Base-by-base conservation (phyloP, 208 protist species). In the Porcisia deanei region DNA sequence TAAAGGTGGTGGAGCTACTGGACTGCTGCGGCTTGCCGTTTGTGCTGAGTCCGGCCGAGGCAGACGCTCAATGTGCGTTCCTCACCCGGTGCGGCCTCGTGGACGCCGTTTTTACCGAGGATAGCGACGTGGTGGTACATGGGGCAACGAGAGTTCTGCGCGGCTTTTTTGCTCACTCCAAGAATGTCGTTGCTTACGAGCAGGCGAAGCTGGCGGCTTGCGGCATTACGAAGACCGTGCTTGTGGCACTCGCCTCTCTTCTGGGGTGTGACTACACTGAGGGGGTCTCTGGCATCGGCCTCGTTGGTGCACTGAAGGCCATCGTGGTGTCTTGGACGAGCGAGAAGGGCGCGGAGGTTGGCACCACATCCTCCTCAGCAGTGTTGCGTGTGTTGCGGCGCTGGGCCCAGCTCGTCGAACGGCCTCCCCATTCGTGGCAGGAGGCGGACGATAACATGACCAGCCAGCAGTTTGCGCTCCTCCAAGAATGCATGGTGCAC, bases 181-280 rank as follows among this genome's bases (percentile, higher is more conserved):
- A 88, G 75, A 76, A 88, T 59, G 92, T 93, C 25, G 89, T 97
- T 22, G 85, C 75, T 37, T 97, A 92, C 80, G 69, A 68, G 12
- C 85, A 89, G 71, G 57, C 73, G 7, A 88, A 97, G 45, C 78
- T 97, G 45, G 34, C 71, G 49, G 73, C 86, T 41, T 91, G 94
- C 52, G 94, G 93, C 16, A 75, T 99, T 0, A 87, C 88, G 49
- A 93, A 97, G 55, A 75, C 69, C 8, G 85, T 95, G 47, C 85
- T 99, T 14, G 91, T 99, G 5, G 78, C 89, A 2, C 82, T 99
- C 10, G 97, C 96, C 12, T 81, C 96, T 54, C 83, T 99, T 10
- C 89, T 99, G n/a, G 98, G 98, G n/a, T 97, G 89, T 65, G 98
- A 99, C 82, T 99, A 99, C 87, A 94, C 90, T 5, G 90, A 98